Conservation (phyloP, 2,329 filamentous ascomycete genomes). For the Penicillium italicum region DNA sequence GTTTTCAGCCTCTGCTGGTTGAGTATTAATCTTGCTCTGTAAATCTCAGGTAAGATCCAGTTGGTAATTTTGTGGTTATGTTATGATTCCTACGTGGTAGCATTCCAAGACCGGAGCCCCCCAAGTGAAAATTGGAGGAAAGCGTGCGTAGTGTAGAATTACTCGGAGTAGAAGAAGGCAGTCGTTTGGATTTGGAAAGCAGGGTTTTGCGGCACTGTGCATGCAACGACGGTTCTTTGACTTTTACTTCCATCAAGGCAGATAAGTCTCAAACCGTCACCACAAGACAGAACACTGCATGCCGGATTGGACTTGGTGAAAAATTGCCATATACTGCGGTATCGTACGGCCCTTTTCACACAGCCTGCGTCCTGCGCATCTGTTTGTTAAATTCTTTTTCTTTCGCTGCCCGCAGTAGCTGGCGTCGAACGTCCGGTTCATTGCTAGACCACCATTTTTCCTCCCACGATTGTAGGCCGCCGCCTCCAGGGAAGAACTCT, state of each 20-base stretch:
- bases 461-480: neutral
- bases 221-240: neutral
- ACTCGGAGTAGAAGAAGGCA: neutral
- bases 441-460: neutral
- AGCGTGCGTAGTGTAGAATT: neutral
- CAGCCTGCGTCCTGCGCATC: neutral
- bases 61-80: neutral
- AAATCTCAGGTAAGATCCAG: neutral
- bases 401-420: neutral
- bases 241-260: neutral
- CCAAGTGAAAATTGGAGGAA: neutral
- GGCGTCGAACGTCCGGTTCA: neutral
- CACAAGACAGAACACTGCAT: neutral
- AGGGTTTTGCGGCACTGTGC: neutral
- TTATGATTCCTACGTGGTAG: neutral
- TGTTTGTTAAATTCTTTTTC: neutral
- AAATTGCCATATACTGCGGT: neutral
- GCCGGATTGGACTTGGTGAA: neutral
- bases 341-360: neutral
- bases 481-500: neutral
- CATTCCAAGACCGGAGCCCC: neutral
- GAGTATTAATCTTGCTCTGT: neutral
- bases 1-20: neutral
- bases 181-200: neutral
- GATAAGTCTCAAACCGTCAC: neutral